Evolutionary conservation across 129 eudicot species (phyloP).

Genomic region (Dittrichia graveolens): DNA sequence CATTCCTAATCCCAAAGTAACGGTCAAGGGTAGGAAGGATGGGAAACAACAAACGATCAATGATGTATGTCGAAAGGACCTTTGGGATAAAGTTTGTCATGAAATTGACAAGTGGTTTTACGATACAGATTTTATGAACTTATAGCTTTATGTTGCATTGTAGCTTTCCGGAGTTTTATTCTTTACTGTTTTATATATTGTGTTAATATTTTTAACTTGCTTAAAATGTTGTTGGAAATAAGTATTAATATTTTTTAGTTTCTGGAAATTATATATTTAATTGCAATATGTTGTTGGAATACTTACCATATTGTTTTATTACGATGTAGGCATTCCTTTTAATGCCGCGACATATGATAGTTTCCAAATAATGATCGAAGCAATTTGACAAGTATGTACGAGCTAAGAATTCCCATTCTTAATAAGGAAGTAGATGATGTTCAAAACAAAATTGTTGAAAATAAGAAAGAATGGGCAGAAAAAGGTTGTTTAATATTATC

Average conservation of each 20-base stretch:
- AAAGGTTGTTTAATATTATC: slow-evolving; percentile 20
- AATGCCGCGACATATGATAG: slow-evolving; percentile 23
- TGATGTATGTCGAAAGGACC: not conserved
- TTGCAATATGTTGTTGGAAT: no score
- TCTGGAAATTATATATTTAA: no score
- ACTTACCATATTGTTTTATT: no score
- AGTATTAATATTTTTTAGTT: no score
- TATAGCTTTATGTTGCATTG: no score
- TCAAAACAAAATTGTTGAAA: not conserved
- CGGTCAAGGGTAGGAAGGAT: not conserved
- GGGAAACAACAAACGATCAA: not conserved
- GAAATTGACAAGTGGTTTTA: slow-evolving; percentile 24
- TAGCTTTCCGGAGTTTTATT: no score
- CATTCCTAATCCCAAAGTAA: not conserved
- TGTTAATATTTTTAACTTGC: no score
- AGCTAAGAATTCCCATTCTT: slow-evolving; percentile 11
- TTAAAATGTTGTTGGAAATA: no score
- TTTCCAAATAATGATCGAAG: slow-evolving; percentile 8
- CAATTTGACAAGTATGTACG: slow-evolving; percentile 21
- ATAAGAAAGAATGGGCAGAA: slow-evolving; percentile 17
- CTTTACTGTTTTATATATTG: no score
- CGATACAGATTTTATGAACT: slow-evolving; percentile 21
- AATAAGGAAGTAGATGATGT: slow-evolving; percentile 13
- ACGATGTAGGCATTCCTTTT: slow-evolving; percentile 21
- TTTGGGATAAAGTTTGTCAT: slow-evolving; percentile 18